Conservation (phyloP, 257 asterid species). For the Gynochthodes officinalis region DNA sequence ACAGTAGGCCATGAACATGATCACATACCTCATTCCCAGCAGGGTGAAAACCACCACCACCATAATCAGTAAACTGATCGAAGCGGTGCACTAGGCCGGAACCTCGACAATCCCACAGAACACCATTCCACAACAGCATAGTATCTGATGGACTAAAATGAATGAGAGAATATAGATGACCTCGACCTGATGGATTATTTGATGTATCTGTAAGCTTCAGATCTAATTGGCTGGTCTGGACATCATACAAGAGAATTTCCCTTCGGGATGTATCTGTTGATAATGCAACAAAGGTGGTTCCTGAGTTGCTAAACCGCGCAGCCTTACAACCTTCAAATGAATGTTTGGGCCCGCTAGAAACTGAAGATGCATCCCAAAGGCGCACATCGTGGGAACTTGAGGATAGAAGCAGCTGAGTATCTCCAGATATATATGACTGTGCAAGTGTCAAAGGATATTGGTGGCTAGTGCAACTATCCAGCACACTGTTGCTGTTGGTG, state of each 20-base stretch:
- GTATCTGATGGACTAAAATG: slow-evolving; percentile 85
- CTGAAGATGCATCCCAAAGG: slow-evolving; percentile 75
- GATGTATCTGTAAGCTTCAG: slow-evolving; percentile 64
- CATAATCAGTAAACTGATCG: slow-evolving; percentile 85
- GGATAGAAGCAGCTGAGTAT: slow-evolving; percentile 67
- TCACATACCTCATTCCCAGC: slow-evolving; percentile 90
- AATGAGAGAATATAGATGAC: slow-evolving; percentile 64
- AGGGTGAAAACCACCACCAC: slow-evolving; percentile 99
- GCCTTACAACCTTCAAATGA: slow-evolving; percentile 89
- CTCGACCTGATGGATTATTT: slow-evolving; percentile 53
- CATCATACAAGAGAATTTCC: slow-evolving; percentile 81
- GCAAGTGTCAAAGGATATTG: slow-evolving; percentile 76
- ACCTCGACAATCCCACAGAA: slow-evolving; percentile 87
- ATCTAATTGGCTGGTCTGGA: slow-evolving; percentile 64
- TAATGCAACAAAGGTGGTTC: slow-evolving; percentile 67
- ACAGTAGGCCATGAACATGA: neutral
- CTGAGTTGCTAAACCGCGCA: slow-evolving; percentile 79
- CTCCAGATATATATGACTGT: slow-evolving; percentile 64
- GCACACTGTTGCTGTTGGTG: slow-evolving; percentile 60
- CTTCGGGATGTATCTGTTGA: slow-evolving; percentile 64
- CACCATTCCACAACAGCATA: slow-evolving; percentile 93
- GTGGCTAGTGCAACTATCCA: slow-evolving; percentile 80
- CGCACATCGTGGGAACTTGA: slow-evolving; percentile 85
- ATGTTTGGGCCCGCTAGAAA: slow-evolving; percentile 86
- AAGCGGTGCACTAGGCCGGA: slow-evolving; percentile 73